Conservation (phyloP, 805 yeast species). For the Saccharomyces paradoxus region DNA sequence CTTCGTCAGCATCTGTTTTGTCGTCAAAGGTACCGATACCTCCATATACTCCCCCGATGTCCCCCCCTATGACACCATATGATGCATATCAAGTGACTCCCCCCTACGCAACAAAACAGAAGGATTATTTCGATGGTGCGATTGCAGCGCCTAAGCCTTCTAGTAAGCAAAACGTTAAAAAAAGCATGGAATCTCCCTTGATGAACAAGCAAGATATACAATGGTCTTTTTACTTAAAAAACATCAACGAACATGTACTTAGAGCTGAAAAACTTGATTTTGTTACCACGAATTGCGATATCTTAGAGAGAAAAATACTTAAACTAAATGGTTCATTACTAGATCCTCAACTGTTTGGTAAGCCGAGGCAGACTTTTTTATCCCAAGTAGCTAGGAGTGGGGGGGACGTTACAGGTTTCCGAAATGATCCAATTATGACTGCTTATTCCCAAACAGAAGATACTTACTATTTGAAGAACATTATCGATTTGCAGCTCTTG, state of each 20-base stretch:
- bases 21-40: not conserved
- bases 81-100: not conserved
- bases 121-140: not conserved
- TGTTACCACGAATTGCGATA: constrained; percentile 37
- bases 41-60: constrained; percentile 3
- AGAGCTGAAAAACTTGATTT: constrained; percentile 49
- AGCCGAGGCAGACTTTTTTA: constrained; percentile 32
- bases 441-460: constrained; percentile 20
- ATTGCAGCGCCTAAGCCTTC: not conserved
- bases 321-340: constrained; percentile 48
- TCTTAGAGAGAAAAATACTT: constrained; percentile 38
- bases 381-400: constrained; percentile 41
- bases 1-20: not conserved
- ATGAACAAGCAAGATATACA: constrained; percentile 47
- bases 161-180: not conserved
- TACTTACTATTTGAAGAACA: constrained; percentile 23
- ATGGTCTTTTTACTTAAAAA: constrained; percentile 48
- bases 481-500: constrained; percentile 14
- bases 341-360: constrained; percentile 33
- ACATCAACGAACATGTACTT: constrained; percentile 52
- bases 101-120: not conserved
- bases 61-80: constrained; percentile 7
- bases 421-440: constrained; percentile 25
- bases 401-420: constrained; percentile 36
- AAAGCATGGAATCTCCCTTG: constrained; percentile 27